These are phyloP conservation scores for Paecilomyces sp. DNA, from an alignment of 2,329 filamentous ascomycete species.

Conservation along the genomic window DNA sequence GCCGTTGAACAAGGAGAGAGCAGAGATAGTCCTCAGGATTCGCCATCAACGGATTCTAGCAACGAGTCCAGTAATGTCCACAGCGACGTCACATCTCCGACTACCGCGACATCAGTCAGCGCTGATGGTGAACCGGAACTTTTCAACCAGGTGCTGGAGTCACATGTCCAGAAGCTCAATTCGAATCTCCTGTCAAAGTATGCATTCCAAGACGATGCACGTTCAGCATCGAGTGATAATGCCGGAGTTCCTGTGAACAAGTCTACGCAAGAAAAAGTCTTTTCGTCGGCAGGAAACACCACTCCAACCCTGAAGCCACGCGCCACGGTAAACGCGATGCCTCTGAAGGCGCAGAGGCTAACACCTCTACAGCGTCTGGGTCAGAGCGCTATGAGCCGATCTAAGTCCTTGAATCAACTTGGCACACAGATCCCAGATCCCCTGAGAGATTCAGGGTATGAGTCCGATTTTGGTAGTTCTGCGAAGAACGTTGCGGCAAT, in stretches of 20 bases:
- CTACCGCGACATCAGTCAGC: constrained; percentile 6
- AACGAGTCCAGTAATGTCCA: neutral
- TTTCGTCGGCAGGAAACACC: neutral
- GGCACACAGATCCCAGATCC: constrained; percentile 7
- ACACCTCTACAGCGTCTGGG: constrained; percentile 37
- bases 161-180: constrained; percentile 30
- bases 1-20: constrained; percentile 9
- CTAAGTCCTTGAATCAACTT: constrained; percentile 26
- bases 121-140: constrained; percentile 12
- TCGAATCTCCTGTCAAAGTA: constrained; percentile 27
- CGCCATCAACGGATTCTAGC: neutral
- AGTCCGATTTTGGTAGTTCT: constrained; percentile 7
- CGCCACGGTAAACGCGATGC: neutral
- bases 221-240: neutral
- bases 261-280: neutral
- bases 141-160: constrained; percentile 28
- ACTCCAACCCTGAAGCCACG: neutral
- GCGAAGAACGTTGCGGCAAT: neutral
- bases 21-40: constrained; percentile 14
- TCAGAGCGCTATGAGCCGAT: constrained; percentile 31
- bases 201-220: constrained; percentile 18
- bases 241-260: constrained; percentile 6
- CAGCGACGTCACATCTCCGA: neutral
- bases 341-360: constrained; percentile 15
- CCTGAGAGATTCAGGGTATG: constrained; percentile 8